Conservation (phyloP, 306 rosid genomes). For the Gynostemma pentaphyllum region DNA sequence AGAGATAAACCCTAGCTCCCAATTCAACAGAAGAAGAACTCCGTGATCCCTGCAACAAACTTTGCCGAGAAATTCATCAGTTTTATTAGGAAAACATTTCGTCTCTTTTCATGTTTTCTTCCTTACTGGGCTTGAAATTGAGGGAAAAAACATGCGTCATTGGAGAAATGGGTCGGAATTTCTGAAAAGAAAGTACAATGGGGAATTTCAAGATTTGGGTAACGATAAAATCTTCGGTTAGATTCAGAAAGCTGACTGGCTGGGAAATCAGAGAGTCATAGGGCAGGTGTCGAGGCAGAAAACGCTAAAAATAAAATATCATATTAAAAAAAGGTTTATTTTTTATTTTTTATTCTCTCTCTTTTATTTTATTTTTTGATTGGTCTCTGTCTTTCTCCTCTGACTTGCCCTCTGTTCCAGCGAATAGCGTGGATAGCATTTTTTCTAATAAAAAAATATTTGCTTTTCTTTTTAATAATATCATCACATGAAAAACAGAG, state of each 20-base stretch:
- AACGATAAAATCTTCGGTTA: conserved; percentile 10
- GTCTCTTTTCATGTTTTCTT: not conserved
- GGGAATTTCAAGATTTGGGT: not conserved
- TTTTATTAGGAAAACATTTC: not conserved
- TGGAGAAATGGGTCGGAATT: not conserved
- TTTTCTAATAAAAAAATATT: not conserved
- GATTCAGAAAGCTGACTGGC: conserved; percentile 35
- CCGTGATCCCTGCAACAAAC: conserved; percentile 12
- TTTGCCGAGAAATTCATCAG: not conserved
- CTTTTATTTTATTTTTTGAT: not conserved
- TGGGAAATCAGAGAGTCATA: conserved; percentile 13
- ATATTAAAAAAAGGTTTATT: conserved; percentile 5
- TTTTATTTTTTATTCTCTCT: no score
- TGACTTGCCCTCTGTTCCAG: not conserved
- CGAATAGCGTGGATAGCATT: not conserved
- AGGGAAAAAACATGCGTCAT: not conserved
- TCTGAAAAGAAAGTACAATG: not conserved
- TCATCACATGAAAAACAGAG: not conserved
- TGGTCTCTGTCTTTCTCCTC: no score
- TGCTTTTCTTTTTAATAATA: not conserved
- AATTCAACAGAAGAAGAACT: not conserved
- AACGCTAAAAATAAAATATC: conserved; percentile 7
- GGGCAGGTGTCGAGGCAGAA: conserved; percentile 43
- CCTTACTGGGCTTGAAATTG: not conserved
- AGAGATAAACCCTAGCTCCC: not conserved